Percentiles rank a stretch among this genome's conserved stretches.
These are phyloP conservation scores for Chlamydomonas eustigma DNA, from an alignment of 139 green algal species.

Conservation along the genomic window DNA sequence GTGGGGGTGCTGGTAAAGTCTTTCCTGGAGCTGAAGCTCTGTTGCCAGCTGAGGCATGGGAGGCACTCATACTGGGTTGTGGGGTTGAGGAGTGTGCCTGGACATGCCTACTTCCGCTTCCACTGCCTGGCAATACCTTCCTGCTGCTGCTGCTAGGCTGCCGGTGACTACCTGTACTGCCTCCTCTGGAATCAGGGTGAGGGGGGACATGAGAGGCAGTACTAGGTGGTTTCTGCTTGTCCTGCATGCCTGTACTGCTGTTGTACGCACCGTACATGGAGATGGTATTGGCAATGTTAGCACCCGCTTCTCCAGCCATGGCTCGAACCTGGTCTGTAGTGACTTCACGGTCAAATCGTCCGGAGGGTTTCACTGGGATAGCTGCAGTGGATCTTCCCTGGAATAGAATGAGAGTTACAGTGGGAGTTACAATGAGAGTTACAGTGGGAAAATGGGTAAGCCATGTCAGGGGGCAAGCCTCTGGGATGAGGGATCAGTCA, in stretches of 20 bases:
- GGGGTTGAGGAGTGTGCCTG: neutral
- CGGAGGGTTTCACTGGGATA: constrained; percentile 29
- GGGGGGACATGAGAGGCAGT: neutral
- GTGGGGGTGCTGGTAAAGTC: neutral
- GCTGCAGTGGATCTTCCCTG: neutral
- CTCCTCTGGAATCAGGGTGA: neutral
- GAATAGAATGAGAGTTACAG: too few species aligned
- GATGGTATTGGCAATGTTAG: constrained; percentile 2
- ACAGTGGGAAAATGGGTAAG: too few species aligned
- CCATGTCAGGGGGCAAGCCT: too few species aligned
- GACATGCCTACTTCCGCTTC: constrained; percentile 2
- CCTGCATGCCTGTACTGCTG: constrained; percentile 1
- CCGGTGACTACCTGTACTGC: neutral
- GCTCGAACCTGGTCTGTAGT: constrained; percentile 27
- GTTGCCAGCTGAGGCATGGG: neutral
- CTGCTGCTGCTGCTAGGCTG: constrained; percentile 1
- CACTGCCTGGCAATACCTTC: constrained; percentile 14
- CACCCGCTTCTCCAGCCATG: constrained; percentile 23
- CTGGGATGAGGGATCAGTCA: too few species aligned
- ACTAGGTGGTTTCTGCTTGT: neutral
- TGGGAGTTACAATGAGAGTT: too few species aligned
- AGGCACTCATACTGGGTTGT: neutral
- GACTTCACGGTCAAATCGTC: constrained; percentile 41
- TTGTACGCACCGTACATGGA: constrained; percentile 32
- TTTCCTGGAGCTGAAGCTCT: too few species aligned